Base-by-base conservation (phyloP, 1,139 yeast species). In the Candida gigantensis region DNA sequence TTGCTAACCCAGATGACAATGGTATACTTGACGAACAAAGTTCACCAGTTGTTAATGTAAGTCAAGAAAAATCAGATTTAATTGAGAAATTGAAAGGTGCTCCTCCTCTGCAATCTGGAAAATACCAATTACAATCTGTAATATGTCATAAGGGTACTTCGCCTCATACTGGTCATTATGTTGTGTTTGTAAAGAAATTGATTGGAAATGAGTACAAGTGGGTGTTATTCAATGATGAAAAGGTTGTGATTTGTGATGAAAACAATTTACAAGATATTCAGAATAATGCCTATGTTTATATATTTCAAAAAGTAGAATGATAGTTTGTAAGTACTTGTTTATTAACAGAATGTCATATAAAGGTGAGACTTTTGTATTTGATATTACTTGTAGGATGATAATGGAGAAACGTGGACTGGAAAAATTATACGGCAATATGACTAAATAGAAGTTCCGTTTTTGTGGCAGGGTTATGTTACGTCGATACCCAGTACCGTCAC, bases 121-220 rank as follows among this genome's bases (percentile, higher is more conserved):
- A 45, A n/a, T 92, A 85, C 54, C 51, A 54, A 11, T 62, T 92
- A 30, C 73, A 77, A 37, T 86, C 88, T 0, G 86, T 88, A 7
- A 74, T 92, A 15, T 90, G 97, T 55, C 99, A 92, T 59, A 92
- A 92, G 58, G 99, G 99, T 8, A 73, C 84, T 1, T 87, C 96
- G 13, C 87, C 92, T 1, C 97, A 92, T 45, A 88, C 97, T 0
- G 98, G 98, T 0, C 99, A 92, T 58, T 92, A 92, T 57, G 97
- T 94, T 27, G 90, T 84, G 1, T 92, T 85, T 52, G 70, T 89
- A 31, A 77, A 77, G 46, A 49, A 55, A 21, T 39, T 56, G 0
- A 60, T 70, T 1, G 69, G 69, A 4, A 68, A 64, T 1, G 60
- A 60, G 30, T 62, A 52, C n/a, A 65, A 68, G 40, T 90, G 97